These are phyloP conservation scores for Mrakia gelida DNA, from an alignment of 768 basidiomycete species.

Conservation along the genomic window DNA sequence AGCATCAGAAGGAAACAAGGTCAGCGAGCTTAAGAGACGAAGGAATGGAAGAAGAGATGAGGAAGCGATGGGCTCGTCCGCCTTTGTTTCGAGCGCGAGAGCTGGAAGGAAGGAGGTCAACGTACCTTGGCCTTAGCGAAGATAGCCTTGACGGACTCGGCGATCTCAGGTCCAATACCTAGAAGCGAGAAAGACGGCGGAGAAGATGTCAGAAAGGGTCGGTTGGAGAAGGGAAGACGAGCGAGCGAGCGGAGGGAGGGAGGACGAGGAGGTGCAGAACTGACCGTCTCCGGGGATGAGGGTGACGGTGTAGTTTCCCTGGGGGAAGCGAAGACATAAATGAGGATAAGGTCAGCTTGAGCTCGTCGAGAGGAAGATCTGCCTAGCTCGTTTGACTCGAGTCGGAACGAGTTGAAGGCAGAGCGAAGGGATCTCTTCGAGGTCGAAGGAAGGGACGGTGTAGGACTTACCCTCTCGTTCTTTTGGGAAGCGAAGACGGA, in stretches of 20 bases:
- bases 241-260: background rate
- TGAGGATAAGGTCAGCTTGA: constrained; percentile 15
- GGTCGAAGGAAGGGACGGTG: background rate
- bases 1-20: background rate
- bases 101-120: background rate
- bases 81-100: background rate
- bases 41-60: background rate
- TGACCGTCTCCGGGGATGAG: constrained; percentile 93
- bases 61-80: background rate
- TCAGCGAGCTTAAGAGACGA: background rate
- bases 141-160: constrained; percentile 90
- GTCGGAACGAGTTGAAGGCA: constrained; percentile 31
- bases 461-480: constrained; percentile 65
- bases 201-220: background rate
- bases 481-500: constrained; percentile 88
- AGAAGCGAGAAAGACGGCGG: constrained; percentile 33
- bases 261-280: constrained; percentile 36
- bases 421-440: too few relatives aligned
- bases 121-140: constrained; percentile 78
- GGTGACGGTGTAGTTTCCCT: constrained; percentile 97
- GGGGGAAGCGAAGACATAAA: background rate
- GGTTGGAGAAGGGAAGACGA: background rate
- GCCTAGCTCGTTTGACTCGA: background rate
- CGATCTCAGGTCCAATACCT: constrained; percentile 99
- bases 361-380: background rate